These are phyloP conservation scores for Neonectria magnoliae DNA, from an alignment of 2,329 filamentous ascomycete species.

Conservation along the genomic window DNA sequence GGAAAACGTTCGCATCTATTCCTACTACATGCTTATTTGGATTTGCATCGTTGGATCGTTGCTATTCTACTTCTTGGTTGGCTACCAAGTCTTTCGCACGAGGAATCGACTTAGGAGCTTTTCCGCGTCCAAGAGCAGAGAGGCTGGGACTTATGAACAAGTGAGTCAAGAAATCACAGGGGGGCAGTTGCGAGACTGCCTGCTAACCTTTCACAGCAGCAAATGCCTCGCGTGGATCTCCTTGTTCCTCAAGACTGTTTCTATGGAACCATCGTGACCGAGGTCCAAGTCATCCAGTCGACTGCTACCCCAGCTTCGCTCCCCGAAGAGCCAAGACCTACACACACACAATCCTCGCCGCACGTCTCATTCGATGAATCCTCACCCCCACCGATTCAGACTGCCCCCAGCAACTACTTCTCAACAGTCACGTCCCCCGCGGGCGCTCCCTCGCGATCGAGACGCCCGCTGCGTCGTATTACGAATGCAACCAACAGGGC, in stretches of 20 bases:
- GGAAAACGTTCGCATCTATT: slow-evolving; percentile 67
- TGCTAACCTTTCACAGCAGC: slow-evolving; percentile 1
- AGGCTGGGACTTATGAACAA: slow-evolving; percentile 46
- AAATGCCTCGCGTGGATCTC: slow-evolving; percentile 39
- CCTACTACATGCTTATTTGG: slow-evolving; percentile 71
- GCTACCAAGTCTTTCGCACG: slow-evolving; percentile 68
- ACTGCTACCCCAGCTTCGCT: slow-evolving; percentile 35
- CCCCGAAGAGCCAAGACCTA: slow-evolving; percentile 38
- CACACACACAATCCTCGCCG: slow-evolving; percentile 28
- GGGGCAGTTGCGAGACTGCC: background rate
- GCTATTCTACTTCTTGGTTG: slow-evolving; percentile 66
- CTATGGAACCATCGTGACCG: slow-evolving; percentile 64
- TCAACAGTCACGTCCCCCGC: slow-evolving; percentile 47
- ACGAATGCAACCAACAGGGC: slow-evolving; percentile 45
- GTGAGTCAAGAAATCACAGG: slow-evolving; percentile 33
- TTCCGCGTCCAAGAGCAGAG: slow-evolving; percentile 50
- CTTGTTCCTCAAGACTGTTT: slow-evolving; percentile 47
- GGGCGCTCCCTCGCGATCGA: slow-evolving; percentile 6
- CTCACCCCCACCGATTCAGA: slow-evolving; percentile 25
- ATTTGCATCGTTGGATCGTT: slow-evolving; percentile 65
- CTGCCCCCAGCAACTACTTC: slow-evolving; percentile 44
- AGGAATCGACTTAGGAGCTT: slow-evolving; percentile 66
- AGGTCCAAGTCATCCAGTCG: slow-evolving; percentile 57
- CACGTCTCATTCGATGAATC: slow-evolving; percentile 40
- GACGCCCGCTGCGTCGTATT: slow-evolving; percentile 31